Evolutionary conservation across 495 filamentous ascomycete genomes (phyloP), one percentile per base, ranked within the genome.

Genomic region (Penicillium egyptiacum): DNA sequence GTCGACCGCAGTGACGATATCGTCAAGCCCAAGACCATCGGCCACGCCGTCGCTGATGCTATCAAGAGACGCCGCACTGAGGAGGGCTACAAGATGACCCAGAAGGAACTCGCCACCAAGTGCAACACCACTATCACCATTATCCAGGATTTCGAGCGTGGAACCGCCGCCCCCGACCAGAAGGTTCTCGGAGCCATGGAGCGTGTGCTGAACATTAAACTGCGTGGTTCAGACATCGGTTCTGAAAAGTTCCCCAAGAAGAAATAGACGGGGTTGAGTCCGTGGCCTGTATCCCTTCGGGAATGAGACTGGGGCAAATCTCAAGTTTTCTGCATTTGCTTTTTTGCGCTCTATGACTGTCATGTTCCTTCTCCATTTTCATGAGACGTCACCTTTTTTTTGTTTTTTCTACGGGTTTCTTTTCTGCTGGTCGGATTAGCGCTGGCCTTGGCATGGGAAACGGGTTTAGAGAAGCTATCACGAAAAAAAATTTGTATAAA

Each of bases 1-100:
- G 92, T 99, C 70, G 94, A 98, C 82, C 94, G 94, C 64, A 84
- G 86, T 72, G 95, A 98, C 81, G 94, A 97, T 71, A 96, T 97
- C 77, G 85, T 97, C 72, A 96, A 96, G 79, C 91, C 91, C 63
- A 92, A 92, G 75, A 96, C 91, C 52, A 82, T 97, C 47, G 90
- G 92, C 63, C 71, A 76, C 58, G 78, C 83, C 50, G 91, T 98
- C 58, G 92, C 88, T 58, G 82, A 88, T 56, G 90, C 87, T 23
- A 96, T 98, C 82, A 82, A 83, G 62, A 79, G 82, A 66, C 83
- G 84, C 55, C 86, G 90, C 39, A 89, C 77, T 79, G 88, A 85
- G 67, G 86, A 85, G 56, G 78, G 77, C 54, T 79, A 78, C 73
- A 92, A 94, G 78, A 89, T 98, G 88, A 94, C 92, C 33, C 94